These are phyloP conservation scores for Acaromyces ingoldii DNA, from an alignment of 1,284 basidiomycete genomes.

Conservation along the genomic window DNA sequence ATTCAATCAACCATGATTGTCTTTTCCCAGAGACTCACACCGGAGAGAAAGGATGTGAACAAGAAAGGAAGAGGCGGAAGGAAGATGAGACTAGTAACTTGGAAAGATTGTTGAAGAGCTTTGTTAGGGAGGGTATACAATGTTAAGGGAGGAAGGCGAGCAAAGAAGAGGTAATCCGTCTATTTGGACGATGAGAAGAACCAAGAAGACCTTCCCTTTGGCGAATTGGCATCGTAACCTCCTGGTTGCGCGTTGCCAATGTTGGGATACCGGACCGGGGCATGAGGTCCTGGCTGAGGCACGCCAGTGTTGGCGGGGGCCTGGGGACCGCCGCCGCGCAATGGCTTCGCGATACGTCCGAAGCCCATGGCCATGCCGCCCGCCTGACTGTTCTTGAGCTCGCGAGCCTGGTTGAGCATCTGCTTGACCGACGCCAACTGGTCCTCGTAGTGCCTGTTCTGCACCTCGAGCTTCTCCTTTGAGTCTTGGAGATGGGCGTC, in stretches of 20 bases:
- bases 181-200: slow-evolving; percentile 14
- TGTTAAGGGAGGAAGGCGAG: background rate
- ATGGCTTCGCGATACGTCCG: slow-evolving; percentile 14
- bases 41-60: too few species aligned
- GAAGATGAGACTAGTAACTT: too few species aligned
- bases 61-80: too few species aligned
- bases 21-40: too few species aligned
- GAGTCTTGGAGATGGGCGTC: slow-evolving; percentile 88
- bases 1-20: too few species aligned
- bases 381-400: slow-evolving; percentile 56
- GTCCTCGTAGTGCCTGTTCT: slow-evolving; percentile 92
- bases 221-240: too few species aligned
- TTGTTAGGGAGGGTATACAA: background rate
- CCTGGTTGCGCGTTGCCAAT: slow-evolving; percentile 1
- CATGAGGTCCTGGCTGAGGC: background rate
- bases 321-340: slow-evolving; percentile 9
- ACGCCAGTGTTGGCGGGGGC: background rate
- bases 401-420: slow-evolving; percentile 78
- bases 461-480: slow-evolving; percentile 78
- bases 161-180: background rate
- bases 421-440: slow-evolving; percentile 87
- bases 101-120: too few species aligned
- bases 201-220: slow-evolving; percentile 11
- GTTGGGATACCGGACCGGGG: background rate
- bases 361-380: slow-evolving; percentile 3